Evolutionary conservation across 495 filamentous ascomycete genomes (phyloP), one percentile per base, ranked within the genome.

Genomic region (Parathielavia hyrcaniae): DNA sequence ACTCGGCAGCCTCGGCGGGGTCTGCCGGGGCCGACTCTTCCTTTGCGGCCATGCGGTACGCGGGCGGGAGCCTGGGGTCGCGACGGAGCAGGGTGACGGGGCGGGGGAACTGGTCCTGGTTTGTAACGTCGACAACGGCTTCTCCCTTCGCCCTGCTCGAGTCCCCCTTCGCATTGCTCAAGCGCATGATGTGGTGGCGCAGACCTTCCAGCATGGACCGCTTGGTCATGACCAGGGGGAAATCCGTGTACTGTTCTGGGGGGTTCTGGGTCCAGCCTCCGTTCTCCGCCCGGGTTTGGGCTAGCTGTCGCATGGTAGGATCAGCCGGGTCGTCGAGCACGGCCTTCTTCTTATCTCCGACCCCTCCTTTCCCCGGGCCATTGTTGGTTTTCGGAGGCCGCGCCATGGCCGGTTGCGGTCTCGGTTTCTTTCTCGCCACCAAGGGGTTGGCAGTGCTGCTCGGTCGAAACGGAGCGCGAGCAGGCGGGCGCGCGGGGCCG

Each of bases 1-100:
- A 81, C 69, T 92, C 91, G 16, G 86, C 79, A 57, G 92, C 88
- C 75, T 82, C 69, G 63, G 70, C 75, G 54, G 62, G 68, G 17
- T 68, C 67, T 22, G 60, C 58, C 40, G 78, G 77, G 7, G 73
- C 75, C 30, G 83, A 76, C 47, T 79, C 77, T 52, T 85, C 81
- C 59, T 79, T 79, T 57, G 84, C 77, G 12, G 71, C 71, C 30
- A 74, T 74, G 32, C 75, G 77, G 11, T 79, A 74, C 14, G 78
- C 75, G 7, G 83, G 78, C 43, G 84, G 82, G 53, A 86, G 79
- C 48, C 87, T 80, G n/a, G 92, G 91, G 68, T 96, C 90, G 10
- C 92, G 86, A 38, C 93, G 86, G 69, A 96, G 91, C 45, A 97
- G 73, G 17, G 89, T 81, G 17, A 98, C 87, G 1, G 93, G 93